Evolutionary conservation across 208 protist genomes (phyloP), one percentile per base, ranked within the genome.

Genomic region (Leptomonas pyrrhocoris): DNA sequence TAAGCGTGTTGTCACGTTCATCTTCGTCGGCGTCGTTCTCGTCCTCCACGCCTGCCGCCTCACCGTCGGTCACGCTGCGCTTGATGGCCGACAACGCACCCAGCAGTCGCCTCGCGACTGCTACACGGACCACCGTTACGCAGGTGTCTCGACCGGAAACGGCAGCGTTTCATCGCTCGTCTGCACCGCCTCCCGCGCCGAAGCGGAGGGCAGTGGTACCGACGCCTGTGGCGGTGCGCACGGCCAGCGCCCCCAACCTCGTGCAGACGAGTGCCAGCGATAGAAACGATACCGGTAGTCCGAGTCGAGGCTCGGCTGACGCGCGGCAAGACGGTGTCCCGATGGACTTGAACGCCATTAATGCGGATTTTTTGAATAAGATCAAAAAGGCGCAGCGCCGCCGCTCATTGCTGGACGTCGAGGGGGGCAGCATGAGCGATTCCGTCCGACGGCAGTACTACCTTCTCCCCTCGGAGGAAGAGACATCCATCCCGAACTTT

Each of bases 381-480:
- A 11, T 36, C 4, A 57, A 50, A 7, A 18, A 28, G 2, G 42
- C 40, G 40, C 51, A 38, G 28, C 42, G 30, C 23, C 46, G 23
- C 34, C 46, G 28, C n/a, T 63, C 69, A 18, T 28, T 62, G 58
- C 54, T 57, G 43, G 48, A 56, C n/a, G 60, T 13, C 7, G 27
- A 27, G 15, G 43, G 3, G 21, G 38, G 5, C 2, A 25, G 27
- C n/a, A 21, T 55, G 25, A 49, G 53, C 25, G 34, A 68, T 45
- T 62, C 69, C 13, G 54, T 58, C 23, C 54, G 46, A 15, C 53
- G 53, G 23, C 23, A 43, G 30, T 63, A 68, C 60, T 67, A 63
- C 54, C 56, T 31, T 36, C 31, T 51, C 8, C 54, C 53, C 19
- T 45, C 28, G 0, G 16, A 7, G 8, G 38, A 48, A 0, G 54